phyloP scores from a whole-genome alignment of 202 grass and related monocot genomes.

The Miscanthus sacchariflorus region DNA sequence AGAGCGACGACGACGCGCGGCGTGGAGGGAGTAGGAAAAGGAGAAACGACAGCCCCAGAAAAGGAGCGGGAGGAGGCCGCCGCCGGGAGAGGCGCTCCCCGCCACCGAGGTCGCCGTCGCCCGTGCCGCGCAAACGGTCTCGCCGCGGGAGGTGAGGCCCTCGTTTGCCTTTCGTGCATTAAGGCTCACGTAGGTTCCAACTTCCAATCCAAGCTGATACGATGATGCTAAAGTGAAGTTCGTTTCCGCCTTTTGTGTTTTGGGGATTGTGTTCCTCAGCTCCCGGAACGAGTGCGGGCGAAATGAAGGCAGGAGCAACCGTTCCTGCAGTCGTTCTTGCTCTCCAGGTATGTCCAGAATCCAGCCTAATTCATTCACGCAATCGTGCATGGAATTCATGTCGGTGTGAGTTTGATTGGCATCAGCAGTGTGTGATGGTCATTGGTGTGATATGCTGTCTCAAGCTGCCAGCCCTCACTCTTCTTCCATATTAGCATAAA shows the following conservation, averaged over 20 bases:
- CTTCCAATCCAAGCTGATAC: not conserved
- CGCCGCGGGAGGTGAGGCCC: slow-evolving; percentile 39
- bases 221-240: not conserved
- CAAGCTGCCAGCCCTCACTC: not conserved
- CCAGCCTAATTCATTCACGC: not conserved
- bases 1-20: too few species aligned
- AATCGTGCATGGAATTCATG: not conserved
- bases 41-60: not conserved
- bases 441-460: not conserved
- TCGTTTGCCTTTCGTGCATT: not conserved
- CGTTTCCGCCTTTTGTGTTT: not conserved
- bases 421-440: not conserved
- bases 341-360: slow-evolving; percentile 49
- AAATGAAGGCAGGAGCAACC: slow-evolving; percentile 49
- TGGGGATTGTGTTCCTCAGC: slow-evolving; percentile 29
- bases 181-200: not conserved
- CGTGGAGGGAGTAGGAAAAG: too few species aligned
- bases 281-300: slow-evolving; percentile 44
- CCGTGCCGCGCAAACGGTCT: slow-evolving; percentile 51
- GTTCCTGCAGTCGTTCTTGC: slow-evolving; percentile 39
- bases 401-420: not conserved
- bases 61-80: not conserved
- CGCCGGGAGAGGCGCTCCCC: slow-evolving; percentile 47
- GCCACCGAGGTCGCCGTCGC: slow-evolving; percentile 51
- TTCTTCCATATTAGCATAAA: not conserved